Conservation (phyloP, 768 basidiomycete genomes). For the Boletus speciosus region DNA sequence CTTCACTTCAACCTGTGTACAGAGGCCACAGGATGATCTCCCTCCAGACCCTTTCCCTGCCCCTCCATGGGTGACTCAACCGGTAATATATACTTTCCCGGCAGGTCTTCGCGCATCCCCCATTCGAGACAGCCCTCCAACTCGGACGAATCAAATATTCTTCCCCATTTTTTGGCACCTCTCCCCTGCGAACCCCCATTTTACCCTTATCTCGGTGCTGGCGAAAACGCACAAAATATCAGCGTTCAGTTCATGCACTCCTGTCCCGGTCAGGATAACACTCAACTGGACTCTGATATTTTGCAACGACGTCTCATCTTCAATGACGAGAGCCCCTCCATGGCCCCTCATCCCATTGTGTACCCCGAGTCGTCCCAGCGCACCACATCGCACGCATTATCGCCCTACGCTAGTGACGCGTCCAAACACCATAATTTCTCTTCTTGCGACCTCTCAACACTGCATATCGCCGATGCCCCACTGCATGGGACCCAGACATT, state of each 20-base stretch:
- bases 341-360: not conserved
- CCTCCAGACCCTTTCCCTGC: slow-evolving; percentile 5
- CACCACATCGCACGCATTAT: slow-evolving; percentile 22
- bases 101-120: slow-evolving; percentile 9
- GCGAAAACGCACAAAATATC: slow-evolving; percentile 23
- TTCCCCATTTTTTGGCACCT: slow-evolving; percentile 17
- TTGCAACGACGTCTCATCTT: slow-evolving; percentile 15
- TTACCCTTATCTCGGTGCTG: slow-evolving; percentile 14
- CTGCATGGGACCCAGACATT: slow-evolving; percentile 7
- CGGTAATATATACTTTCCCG: slow-evolving; percentile 13
- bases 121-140: slow-evolving; percentile 12
- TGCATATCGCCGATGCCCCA: slow-evolving; percentile 11
- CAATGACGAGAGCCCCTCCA: slow-evolving; percentile 3
- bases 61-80: slow-evolving; percentile 22
- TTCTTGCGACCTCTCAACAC: slow-evolving; percentile 9
- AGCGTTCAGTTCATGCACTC: slow-evolving; percentile 31
- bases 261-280: slow-evolving; percentile 19
- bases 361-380: slow-evolving; percentile 34
- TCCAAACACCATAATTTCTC: slow-evolving; percentile 9
- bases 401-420: slow-evolving; percentile 13
- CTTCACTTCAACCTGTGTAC: slow-evolving; percentile 6
- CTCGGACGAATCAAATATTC: slow-evolving; percentile 13
- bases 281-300: slow-evolving; percentile 28
- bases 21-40: slow-evolving; percentile 23
- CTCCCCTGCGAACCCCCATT: slow-evolving; percentile 12